Base-by-base conservation (phyloP, 352 stramenopile species). In the Phytophthora lateralis region DNA sequence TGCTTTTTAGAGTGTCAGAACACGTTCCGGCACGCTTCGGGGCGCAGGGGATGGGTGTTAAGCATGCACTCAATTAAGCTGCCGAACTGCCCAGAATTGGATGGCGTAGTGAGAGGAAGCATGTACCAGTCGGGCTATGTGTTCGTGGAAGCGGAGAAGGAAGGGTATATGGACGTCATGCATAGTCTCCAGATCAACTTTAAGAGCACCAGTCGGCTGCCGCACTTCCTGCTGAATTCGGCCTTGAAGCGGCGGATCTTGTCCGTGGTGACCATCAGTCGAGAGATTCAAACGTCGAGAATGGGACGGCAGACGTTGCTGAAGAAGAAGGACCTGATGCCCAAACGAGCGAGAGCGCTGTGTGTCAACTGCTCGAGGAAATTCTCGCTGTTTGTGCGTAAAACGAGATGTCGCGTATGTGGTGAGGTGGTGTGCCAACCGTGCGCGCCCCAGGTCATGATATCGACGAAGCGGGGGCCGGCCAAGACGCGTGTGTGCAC, bases 1-100 rank as follows among this genome's bases (percentile, higher is more conserved):
- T 89, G 81, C 52, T 90, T 78, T 39, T 48, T 92, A 9, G 83
- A 94, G 60, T 92, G 82, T 52, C 85, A 94, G 47, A 83, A 91
- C 55, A 90, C 81, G 34, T 94, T 94, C 58, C 75, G 79, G 9
- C 81, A 94, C 55, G 75, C 82, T 2, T 85, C 79, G 1, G 78
- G 82, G 30, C 74, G 85, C 3, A 72, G 82, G 32, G 85, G 85
- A 4, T 92, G 81, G 79, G 85, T 90, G 30, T 71, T 90, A 6
- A 90, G 79, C 43, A 92, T 92, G 81, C 85, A 94, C 69, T 94
- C 85, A 26, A 90, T 94, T 52, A 88, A 92, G 53, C 63, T 94
- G 41, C 85, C 85, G 1, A 76, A 71, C 42, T 94, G 81, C 57
- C 85, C 85, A 0, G 81, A 91, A 35, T 56, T 91, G 41, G 76